Conservation (phyloP, 2,329 filamentous ascomycete species). For the Exophiala lecanii-corni region DNA sequence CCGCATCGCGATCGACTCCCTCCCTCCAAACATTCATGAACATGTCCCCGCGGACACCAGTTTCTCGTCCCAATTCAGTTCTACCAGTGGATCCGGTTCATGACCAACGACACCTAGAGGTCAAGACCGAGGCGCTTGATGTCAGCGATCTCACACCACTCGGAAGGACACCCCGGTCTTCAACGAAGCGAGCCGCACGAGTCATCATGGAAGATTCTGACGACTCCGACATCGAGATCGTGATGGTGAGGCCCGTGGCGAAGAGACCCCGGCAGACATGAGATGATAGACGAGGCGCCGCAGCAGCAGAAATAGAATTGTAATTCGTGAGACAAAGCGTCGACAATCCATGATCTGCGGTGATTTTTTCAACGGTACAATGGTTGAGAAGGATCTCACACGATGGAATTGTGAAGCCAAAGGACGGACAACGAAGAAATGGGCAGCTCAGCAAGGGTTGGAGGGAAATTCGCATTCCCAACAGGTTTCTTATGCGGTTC, state of each 20-base stretch:
- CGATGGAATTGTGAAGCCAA: no score
- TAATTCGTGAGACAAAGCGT: no score
- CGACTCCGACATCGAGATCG: constrained; percentile 2
- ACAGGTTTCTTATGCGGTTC: no score
- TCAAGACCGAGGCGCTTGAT: background rate
- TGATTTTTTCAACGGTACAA: no score
- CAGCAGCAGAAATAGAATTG: no score
- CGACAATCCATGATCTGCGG: no score
- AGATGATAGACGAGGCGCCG: no score
- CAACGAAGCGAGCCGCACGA: background rate
- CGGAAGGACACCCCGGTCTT: background rate
- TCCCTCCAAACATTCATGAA: background rate
- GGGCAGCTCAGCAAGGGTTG: no score
- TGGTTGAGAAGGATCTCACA: no score
- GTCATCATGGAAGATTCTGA: background rate
- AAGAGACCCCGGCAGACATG: constrained; percentile 1
- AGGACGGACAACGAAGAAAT: no score
- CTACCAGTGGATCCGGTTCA: background rate
- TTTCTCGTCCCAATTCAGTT: background rate
- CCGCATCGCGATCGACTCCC: background rate
- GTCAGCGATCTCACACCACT: background rate
- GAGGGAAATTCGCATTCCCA: no score
- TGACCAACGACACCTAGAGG: background rate
- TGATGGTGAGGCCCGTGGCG: background rate
- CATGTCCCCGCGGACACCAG: background rate